Base-by-base conservation (phyloP, 1,284 basidiomycete genomes). In the Papiliotrema terrestris region DNA sequence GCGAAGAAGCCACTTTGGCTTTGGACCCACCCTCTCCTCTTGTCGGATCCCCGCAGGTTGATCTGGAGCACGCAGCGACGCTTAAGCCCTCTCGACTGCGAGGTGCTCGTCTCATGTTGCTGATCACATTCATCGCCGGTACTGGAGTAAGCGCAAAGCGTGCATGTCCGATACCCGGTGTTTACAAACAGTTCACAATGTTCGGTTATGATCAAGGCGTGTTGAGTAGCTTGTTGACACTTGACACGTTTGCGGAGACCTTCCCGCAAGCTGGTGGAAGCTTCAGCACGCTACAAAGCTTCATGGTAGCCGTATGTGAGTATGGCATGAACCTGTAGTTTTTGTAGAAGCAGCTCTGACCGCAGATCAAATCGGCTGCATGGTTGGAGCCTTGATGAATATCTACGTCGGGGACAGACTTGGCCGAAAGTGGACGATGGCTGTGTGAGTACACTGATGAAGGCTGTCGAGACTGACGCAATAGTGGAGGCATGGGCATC, bases 361-460 rank as follows among this genome's bases (percentile, higher is more conserved):
- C 32, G 22, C 25, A 62, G 65, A 72, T 56, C 72, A 76, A 57
- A 65, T 78, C 29, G 76, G 76, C 9, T 74, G 72, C 54, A 65
- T 78, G 61, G 45, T 66, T 20, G 77, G 77, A 25, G 74, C 77
- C 5, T 58, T 77, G 36, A 64, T 71, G 23, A 73, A 74, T 41
- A 58, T 78, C 9, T 76, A 63, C 54, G 61, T 73, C 38, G 76
- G 76, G 45, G 77, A 78, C 59, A 52, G 52, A 22, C 49, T 77
- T 4, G 77, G 77, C 13, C 66, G 76, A 35, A 46, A 56, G 14
- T 56, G 60, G 46, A 63, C 62, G 6, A 63, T 67, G 37, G 42
- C 54, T 35, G 38, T 62, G 60, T 62, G 25, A 55, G 60, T 47
- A 3, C 11, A 3, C 15, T 29, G 14, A 14, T 1, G 25, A 15